Base-by-base conservation (phyloP, 805 yeast genomes). In the Saccharomycopsis vini region DNA sequence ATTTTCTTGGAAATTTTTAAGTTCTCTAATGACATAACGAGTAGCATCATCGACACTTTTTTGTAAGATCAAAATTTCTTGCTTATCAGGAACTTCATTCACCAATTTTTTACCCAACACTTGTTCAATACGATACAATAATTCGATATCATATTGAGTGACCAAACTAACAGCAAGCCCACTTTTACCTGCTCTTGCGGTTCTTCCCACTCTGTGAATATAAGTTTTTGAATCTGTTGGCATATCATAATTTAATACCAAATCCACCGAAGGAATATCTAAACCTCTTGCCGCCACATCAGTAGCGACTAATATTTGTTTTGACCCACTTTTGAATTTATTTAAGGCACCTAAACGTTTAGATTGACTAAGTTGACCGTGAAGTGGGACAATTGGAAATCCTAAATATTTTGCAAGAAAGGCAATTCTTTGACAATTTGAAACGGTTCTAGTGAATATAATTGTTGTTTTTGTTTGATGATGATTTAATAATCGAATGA, bases 71-170 rank as follows among this genome's bases (percentile, higher is more conserved):
- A 79, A 68, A 47, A 90, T 84, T 4, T 80, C 82, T 51, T 79
- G 83, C 5, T 26, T 24, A 42, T 87, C 81, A 2, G 89, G 82
- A 3, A 77, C 72, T 41, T 87, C 95, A 61, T 85, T 89, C 3
- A 89, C 89, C 44, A 92, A 67, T 58, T 83, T 87, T 69, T 80
- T 83, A n/a, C 68, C 73, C 42, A 92, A 73, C 7, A 83, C 97
- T 43, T 79, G 80, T 62, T 92, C 98, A 42, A 92, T 89, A 57
- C 96, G 72, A 52, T 88, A 66, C 56, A 86, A 84, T 55, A 88
- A 66, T 61, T 89, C 97, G 49, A 92, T 68, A 61, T 92, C 98
- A 60, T 92, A 92, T 62, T 92, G 98, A 0, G 97, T 89, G 26
- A 88, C 94, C 46, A 89, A 66, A 2, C 95, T 82, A 15, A 89